A percentile compares a stretch with the other conserved stretches of the same genome.
Evolutionary conservation across 495 filamentous ascomycete species (phyloP).

Genomic region (Trichoderma erinaceum): DNA sequence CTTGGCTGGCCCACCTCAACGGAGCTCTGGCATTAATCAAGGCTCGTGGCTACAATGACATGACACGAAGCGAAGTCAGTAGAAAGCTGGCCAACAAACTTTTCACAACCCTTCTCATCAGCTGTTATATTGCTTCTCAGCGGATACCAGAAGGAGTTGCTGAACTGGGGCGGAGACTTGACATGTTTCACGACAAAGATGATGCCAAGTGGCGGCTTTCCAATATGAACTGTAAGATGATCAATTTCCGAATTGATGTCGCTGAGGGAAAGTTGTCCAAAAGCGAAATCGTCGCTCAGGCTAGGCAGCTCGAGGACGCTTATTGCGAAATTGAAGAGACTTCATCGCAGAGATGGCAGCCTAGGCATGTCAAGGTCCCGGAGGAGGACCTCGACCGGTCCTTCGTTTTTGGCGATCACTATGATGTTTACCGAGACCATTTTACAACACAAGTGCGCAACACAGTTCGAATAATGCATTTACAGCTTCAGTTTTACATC

Average conservation of each 20-base stretch:
- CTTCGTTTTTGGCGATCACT: constrained; percentile 17
- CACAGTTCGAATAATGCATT: constrained; percentile 23
- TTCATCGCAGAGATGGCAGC: constrained; percentile 19
- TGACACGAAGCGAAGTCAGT: constrained; percentile 18
- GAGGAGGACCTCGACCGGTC: constrained; percentile 18
- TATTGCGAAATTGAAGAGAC: neutral
- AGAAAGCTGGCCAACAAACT: constrained; percentile 23
- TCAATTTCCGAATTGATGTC: neutral
- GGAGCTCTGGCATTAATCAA: constrained; percentile 30
- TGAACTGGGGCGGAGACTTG: constrained; percentile 21
- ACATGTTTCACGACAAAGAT: neutral
- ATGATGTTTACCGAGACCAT: constrained; percentile 24
- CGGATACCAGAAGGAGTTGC: constrained; percentile 22
- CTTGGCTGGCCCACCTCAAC: constrained; percentile 28
- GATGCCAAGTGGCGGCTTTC: neutral
- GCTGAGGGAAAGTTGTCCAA: neutral
- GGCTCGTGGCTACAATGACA: constrained; percentile 20
- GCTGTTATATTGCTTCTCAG: constrained; percentile 18
- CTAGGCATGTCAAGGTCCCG: constrained; percentile 18
- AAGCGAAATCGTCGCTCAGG: neutral
- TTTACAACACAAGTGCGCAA: constrained; percentile 26
- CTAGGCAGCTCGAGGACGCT: neutral
- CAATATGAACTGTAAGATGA: neutral
- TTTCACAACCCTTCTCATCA: constrained; percentile 24
- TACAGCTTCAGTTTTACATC: constrained; percentile 25